phyloP scores from a whole-genome alignment of 2,329 filamentous ascomycete genomes.

The Botrytis elliptica region DNA sequence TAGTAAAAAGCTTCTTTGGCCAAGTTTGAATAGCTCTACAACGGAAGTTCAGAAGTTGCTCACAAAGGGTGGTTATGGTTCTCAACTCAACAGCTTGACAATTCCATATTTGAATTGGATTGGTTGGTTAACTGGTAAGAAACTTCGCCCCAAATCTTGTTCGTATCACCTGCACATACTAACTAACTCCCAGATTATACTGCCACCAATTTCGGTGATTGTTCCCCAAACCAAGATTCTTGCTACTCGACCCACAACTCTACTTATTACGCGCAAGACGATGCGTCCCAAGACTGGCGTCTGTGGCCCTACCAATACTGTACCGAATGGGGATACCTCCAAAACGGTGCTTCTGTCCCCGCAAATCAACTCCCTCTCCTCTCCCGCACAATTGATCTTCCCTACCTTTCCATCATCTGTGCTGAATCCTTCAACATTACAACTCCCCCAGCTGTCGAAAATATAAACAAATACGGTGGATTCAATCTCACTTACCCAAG shows the following conservation, averaged over 20 bases:
- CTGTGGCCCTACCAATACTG: constrained; percentile 53
- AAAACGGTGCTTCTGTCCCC: constrained; percentile 70
- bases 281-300: constrained; percentile 46
- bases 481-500: constrained; percentile 69
- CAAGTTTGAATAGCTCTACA: constrained; percentile 64
- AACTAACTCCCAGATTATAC: constrained; percentile 13
- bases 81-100: constrained; percentile 44
- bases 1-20: constrained; percentile 48
- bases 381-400: constrained; percentile 66
- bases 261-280: constrained; percentile 47
- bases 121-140: constrained; percentile 46
- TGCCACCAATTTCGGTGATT: constrained; percentile 25
- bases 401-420: constrained; percentile 63
- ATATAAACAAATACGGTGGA: constrained; percentile 75
- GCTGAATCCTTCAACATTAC: constrained; percentile 68
- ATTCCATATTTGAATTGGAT: constrained; percentile 56
- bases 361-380: constrained; percentile 63
- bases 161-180: neutral
- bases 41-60: constrained; percentile 57
- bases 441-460: constrained; percentile 57
- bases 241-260: constrained; percentile 52
- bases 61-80: constrained; percentile 47
- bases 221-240: constrained; percentile 43
- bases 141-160: accelerated
- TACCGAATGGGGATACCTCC: constrained; percentile 72